Conservation (phyloP, 371 early-diverging fungal species). For the Syncephalastrum contaminatum region DNA sequence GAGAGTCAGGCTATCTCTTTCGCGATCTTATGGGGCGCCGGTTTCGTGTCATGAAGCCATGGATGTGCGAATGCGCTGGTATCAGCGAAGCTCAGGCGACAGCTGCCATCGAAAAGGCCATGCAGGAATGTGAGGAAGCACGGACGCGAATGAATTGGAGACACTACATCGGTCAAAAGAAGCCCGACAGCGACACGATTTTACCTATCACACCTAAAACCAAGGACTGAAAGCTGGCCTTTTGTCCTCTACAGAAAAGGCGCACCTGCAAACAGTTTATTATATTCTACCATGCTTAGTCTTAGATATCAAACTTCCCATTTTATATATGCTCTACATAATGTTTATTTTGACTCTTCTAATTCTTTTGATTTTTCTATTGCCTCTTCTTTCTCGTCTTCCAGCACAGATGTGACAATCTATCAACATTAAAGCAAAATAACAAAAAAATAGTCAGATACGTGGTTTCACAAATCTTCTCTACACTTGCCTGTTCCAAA, state of each 20-base stretch:
- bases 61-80: slow-evolving; percentile 10
- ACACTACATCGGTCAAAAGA: slow-evolving; percentile 17
- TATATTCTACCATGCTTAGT: no score
- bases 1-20: slow-evolving; percentile 21
- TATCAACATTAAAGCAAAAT: not conserved
- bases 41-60: slow-evolving; percentile 10
- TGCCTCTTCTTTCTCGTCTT: slow-evolving; percentile 1
- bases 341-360: slow-evolving; percentile 7
- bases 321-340: slow-evolving; percentile 3
- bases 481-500: slow-evolving; percentile 55
- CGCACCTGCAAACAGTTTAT: no score
- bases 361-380: slow-evolving; percentile 10
- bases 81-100: slow-evolving; percentile 4
- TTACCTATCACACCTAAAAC: slow-evolving; percentile 1
- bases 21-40: slow-evolving; percentile 19
- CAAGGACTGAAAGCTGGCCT: slow-evolving; percentile 10
- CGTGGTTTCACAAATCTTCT: not conserved
- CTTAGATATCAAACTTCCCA: no score
- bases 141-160: slow-evolving; percentile 21
- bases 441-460: not conserved
- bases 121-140: slow-evolving; percentile 21
- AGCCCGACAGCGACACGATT: not conserved
- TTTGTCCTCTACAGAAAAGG: not conserved
- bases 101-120: slow-evolving; percentile 6
- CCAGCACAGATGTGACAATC: not conserved